These are phyloP conservation scores for Penicillium hesseltinei DNA, from an alignment of 2,329 filamentous ascomycete species.

Conservation along the genomic window DNA sequence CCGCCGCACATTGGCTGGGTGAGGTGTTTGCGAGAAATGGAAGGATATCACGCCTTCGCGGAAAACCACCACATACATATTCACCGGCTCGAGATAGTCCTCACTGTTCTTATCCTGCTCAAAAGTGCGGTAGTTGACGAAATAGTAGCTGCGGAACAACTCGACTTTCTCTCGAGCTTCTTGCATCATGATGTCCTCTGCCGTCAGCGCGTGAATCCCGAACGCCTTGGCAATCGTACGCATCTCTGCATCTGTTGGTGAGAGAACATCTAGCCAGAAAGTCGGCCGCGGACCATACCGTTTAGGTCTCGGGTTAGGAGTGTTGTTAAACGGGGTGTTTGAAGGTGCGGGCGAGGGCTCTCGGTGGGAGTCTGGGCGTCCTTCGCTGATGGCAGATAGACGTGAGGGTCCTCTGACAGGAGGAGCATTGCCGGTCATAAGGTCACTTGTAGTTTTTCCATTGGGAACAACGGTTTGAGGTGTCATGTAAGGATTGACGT, in stretches of 20 bases:
- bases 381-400: conserved; percentile 38
- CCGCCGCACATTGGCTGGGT: conserved; percentile 91
- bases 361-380: conserved; percentile 30
- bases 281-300: conserved; percentile 80
- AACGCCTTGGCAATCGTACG: conserved; percentile 88
- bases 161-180: conserved; percentile 98
- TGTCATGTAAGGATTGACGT: background rate
- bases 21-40: conserved; percentile 93
- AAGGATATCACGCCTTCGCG: conserved; percentile 93
- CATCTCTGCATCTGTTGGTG: conserved; percentile 93
- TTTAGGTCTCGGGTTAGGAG: conserved; percentile 41
- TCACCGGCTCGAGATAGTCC: conserved; percentile 89
- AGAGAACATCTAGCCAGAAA: conserved; percentile 94
- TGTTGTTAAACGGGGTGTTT: conserved; percentile 14
- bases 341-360: conserved; percentile 26
- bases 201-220: conserved; percentile 90
- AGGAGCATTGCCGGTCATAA: background rate
- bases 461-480: background rate
- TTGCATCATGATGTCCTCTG: conserved; percentile 96
- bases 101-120: conserved; percentile 90
- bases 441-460: conserved; percentile 10
- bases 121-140: conserved; percentile 97
- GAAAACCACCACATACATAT: conserved; percentile 97
- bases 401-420: conserved; percentile 25
- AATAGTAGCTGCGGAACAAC: conserved; percentile 95